Evolutionary conservation across 305 asterid species (phyloP), one percentile per base, ranked within the genome.

Genomic region (Coffea humblotiana): DNA sequence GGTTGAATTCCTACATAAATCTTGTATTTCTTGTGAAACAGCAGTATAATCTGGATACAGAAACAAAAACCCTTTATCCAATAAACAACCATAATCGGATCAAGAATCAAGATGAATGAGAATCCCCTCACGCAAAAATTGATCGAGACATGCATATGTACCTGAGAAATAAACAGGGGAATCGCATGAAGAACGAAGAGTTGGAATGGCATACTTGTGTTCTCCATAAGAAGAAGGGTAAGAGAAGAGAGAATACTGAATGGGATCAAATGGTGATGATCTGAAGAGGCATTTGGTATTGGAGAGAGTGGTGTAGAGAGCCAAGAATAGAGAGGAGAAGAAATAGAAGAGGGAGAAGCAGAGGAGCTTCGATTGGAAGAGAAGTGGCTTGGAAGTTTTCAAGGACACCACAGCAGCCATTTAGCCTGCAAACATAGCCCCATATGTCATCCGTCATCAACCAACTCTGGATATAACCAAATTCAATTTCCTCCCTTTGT

Each of bases 141-240:
- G 37, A 18, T 29, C 0, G 7, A 54, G 18, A 4, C 1, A 12
- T 64, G 13, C 27, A 61, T 3, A 64, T 3, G 2, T 82, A 88
- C 91, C 89, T 51, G 84, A 77, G 80, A 88, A 95, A 72, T 60
- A 87, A 74, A 92, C 89, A 82, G 98, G 98, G 89, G 94, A 93
- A 61, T 84, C 66, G 79, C 98, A 93, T 1, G 97, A 88, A 25
- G 97, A 88, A 45, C 98, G 99, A 78, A 88, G 83, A 43, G 94
- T 95, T 6, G 97, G 94, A 13, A 91, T 72, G 80, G 98, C 88
- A 68, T 93, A 84, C 78, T 91, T 95, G 86, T 93, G 98, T 79
- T 91, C 94, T 6, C 97, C 99, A 71, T 95, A 95, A 25, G 99
- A 93, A 6, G 96, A 52, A 37, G 97, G 95, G 81, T 95, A 95